Conservation (phyloP, 1,284 basidiomycete genomes). For the Neolentinus lepideus region DNA sequence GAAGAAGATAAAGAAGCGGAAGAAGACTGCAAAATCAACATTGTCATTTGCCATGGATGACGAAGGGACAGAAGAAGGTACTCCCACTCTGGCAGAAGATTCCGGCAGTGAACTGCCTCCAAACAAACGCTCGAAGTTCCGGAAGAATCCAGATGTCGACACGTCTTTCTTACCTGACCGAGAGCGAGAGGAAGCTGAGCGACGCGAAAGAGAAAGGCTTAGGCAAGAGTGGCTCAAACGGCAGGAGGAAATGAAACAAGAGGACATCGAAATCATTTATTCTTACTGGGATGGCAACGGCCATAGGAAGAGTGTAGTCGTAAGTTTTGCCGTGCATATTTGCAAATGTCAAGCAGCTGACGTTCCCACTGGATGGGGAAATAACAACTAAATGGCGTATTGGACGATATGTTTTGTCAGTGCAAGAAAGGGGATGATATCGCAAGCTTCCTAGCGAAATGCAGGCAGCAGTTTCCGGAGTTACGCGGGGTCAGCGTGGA, state of each 20-base stretch:
- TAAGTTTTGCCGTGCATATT: conserved; percentile 33
- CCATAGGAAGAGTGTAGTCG: conserved; percentile 87
- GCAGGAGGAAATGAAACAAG: conserved; percentile 85
- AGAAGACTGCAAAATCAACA: conserved; percentile 75
- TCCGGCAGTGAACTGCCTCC: conserved; percentile 32
- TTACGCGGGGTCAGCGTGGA: conserved; percentile 86
- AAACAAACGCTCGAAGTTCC: conserved; percentile 68
- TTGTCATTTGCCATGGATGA: conserved; percentile 87
- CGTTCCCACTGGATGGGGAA: not conserved
- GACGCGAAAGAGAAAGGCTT: conserved; percentile 81
- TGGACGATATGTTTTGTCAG: conserved; percentile 30
- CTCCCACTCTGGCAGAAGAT: conserved; percentile 28
- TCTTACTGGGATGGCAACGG: conserved; percentile 99
- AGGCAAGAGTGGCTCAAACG: conserved; percentile 86
- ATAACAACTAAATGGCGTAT: not conserved
- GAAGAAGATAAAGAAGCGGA: conserved; percentile 88
- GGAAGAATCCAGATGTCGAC: conserved; percentile 95
- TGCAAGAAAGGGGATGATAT: conserved; percentile 98
- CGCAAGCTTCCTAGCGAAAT: conserved; percentile 86
- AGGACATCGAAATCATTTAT: conserved; percentile 89
- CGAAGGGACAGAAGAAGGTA: conserved; percentile 38
- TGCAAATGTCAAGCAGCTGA: conserved; percentile 14
- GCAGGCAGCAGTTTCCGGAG: conserved; percentile 88
- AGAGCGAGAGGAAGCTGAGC: conserved; percentile 89
- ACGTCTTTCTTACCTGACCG: conserved; percentile 98